Base-by-base conservation (phyloP, 129 eudicot species). In the Helianthus tuberosus region DNA sequence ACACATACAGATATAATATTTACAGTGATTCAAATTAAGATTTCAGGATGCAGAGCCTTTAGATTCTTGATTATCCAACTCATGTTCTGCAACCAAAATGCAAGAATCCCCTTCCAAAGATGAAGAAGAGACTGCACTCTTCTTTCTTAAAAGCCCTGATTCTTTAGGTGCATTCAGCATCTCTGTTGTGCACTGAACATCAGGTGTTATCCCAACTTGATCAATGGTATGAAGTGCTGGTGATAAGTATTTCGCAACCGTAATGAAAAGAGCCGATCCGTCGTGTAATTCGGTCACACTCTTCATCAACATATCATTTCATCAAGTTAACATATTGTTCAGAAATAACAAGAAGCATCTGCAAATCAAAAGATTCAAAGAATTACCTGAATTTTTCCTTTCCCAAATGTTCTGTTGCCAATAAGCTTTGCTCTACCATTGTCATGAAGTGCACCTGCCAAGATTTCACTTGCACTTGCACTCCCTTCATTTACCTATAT, bases 401-500 rank as follows among this genome's bases (percentile, higher is more conserved):
- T 94, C 32, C 98, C 96, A 50, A 90, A 94, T 1, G 98, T 94
- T 76, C 71, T 88, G 80, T 88, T 87, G 32, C 98, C 97, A 12
- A 94, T 84, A 29, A 94, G 96, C 68, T 83, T 83, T 25, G 98
- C 97, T 55, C 98, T 84, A 23, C 98, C 98, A 73, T 94, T 90
- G 68, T 94, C 98, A 44, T 94, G 98, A 3, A 90, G 89, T 36
- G 98, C 98, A 46, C 98, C 97, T 29, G 98, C 98, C 64, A 94
- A 80, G 43, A 94, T 94, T 83, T 94, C 98, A 44, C 97, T 94
- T 17, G 97, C 97, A 70, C 97, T 94, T 9, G 97, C 97, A 64
- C 98, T 94, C 46, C 97, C 93, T 75, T 94, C 98, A 65, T 94
- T 90, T 36, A 93, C 96, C 96, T 90, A 69, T 78, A 57, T 64